Evolutionary conservation across 495 filamentous ascomycete species (phyloP).

Genomic region (Aspergillus biplanus): DNA sequence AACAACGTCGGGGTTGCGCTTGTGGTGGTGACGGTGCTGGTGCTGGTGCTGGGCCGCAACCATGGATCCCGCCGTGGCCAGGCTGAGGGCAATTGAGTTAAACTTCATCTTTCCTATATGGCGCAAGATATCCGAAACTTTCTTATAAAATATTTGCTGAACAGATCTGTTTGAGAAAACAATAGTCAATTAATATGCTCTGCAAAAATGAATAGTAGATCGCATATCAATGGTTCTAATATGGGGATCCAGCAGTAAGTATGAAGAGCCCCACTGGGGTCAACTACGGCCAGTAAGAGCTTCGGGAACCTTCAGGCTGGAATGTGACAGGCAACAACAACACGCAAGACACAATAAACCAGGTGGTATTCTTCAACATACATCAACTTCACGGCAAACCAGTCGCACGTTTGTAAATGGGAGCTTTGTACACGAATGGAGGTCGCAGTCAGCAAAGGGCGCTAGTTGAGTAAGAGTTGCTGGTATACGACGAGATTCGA

Average conservation of each 20-base stretch:
- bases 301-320: background rate
- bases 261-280: background rate
- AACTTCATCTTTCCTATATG: constrained; percentile 46
- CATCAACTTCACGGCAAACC: constrained; percentile 40
- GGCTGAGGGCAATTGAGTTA: constrained; percentile 46
- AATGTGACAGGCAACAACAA: background rate
- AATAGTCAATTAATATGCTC: background rate
- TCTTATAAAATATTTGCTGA: constrained; percentile 10
- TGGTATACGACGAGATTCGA: constrained; percentile 21
- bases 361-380: constrained; percentile 29
- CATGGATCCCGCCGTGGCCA: constrained; percentile 52
- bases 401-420: constrained; percentile 36
- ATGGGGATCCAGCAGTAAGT: background rate
- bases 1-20: constrained; percentile 42
- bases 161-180: constrained; percentile 1
- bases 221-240: background rate
- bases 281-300: background rate
- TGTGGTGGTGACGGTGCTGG: constrained; percentile 46
- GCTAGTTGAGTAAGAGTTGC: constrained; percentile 4
- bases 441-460: constrained; percentile 16
- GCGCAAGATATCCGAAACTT: background rate
- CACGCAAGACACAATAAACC: background rate
- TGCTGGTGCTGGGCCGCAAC: constrained; percentile 49
- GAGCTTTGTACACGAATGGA: constrained; percentile 38
- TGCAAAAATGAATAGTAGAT: background rate